Evolutionary conservation across 805 yeast species (phyloP).

Genomic region (Starmerella bombicola): DNA sequence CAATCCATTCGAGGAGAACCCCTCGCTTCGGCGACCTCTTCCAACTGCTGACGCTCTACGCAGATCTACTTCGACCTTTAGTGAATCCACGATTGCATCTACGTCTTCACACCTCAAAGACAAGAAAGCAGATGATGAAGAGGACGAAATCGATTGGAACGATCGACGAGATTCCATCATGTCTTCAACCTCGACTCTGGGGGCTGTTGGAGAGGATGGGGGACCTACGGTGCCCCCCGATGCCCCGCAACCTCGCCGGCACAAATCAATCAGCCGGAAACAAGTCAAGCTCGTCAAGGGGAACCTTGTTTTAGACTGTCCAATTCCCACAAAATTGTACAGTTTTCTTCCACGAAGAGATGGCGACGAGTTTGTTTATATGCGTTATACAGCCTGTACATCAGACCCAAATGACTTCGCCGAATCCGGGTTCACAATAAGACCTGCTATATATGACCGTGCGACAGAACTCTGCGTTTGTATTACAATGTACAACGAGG

Average conservation of each 20-base stretch:
- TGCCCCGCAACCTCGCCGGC: constrained; percentile 42
- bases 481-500: constrained; percentile 96
- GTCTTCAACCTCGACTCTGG: constrained; percentile 8
- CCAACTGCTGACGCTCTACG: constrained; percentile 12
- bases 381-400: constrained; percentile 97
- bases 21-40: constrained; percentile 5
- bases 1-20: neutral
- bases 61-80: constrained; percentile 11
- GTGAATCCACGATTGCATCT: constrained; percentile 14
- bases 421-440: constrained; percentile 65
- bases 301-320: constrained; percentile 80
- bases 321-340: constrained; percentile 79
- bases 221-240: constrained; percentile 19
- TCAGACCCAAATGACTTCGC: constrained; percentile 80
- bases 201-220: constrained; percentile 2
- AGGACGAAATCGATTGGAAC: constrained; percentile 12
- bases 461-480: constrained; percentile 88
- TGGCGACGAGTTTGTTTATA: constrained; percentile 83
- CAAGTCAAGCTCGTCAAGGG: constrained; percentile 68
- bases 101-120: neutral
- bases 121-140: constrained; percentile 4
- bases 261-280: constrained; percentile 55
- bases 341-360: constrained; percentile 78
- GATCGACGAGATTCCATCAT: constrained; percentile 10
- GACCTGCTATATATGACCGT: constrained; percentile 64